These are phyloP conservation scores for Telfairia occidentalis DNA, from an alignment of 331 rosid genomes.

Conservation along the genomic window DNA sequence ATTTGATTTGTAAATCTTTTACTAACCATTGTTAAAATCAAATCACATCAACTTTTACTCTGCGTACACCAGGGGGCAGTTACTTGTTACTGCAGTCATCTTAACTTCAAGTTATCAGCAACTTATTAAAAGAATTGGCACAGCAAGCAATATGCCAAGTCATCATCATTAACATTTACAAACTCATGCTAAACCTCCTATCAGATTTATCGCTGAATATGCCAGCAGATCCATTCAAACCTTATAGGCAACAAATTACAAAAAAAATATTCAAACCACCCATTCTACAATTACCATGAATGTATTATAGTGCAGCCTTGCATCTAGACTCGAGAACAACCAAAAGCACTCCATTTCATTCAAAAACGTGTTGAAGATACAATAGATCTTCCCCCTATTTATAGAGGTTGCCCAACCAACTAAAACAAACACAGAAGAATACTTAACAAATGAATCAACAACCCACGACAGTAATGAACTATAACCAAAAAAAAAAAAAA, in stretches of 20 bases:
- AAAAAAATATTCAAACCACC: neutral
- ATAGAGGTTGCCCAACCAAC: neutral
- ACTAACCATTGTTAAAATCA: neutral
- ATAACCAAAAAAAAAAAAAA: neutral
- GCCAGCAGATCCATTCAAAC: neutral
- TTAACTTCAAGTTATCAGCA: neutral
- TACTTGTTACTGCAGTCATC: neutral
- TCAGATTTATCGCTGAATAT: neutral
- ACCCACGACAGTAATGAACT: neutral
- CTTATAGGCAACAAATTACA: neutral
- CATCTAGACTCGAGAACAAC: neutral
- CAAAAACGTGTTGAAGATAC: neutral
- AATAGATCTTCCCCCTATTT: neutral
- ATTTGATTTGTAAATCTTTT: neutral
- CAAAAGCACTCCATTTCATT: neutral
- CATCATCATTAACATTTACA: neutral
- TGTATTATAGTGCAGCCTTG: neutral
- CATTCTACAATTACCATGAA: neutral
- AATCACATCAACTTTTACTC: conserved; percentile 1
- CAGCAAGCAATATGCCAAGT: neutral
- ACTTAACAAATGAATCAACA: neutral
- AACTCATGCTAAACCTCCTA: neutral
- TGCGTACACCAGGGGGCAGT: neutral
- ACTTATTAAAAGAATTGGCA: neutral
- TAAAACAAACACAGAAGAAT: neutral